Conservation (phyloP, 2,329 filamentous ascomycete species). For the Fusarium virguliforme region DNA sequence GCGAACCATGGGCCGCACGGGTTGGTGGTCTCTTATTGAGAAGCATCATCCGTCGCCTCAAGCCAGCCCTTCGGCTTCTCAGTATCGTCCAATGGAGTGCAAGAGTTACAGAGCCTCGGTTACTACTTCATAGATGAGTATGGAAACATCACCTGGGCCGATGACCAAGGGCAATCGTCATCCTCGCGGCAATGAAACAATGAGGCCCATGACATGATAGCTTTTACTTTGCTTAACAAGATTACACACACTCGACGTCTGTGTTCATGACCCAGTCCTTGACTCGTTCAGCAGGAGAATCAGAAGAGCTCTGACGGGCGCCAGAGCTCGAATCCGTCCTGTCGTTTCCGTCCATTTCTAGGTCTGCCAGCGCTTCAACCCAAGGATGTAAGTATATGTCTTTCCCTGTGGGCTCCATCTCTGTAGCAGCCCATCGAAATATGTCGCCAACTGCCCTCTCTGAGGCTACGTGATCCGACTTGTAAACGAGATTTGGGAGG, state of each 20-base stretch:
- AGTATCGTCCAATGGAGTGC: too few relatives aligned
- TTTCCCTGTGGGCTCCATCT: slow-evolving; percentile 21
- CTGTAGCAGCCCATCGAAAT: slow-evolving; percentile 25
- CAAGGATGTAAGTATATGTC: slow-evolving; percentile 19
- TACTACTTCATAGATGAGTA: background rate
- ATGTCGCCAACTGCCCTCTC: slow-evolving; percentile 20
- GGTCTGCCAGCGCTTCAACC: slow-evolving; percentile 22
- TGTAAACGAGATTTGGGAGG: slow-evolving; percentile 4
- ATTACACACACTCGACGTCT: background rate
- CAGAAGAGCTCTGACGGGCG: background rate
- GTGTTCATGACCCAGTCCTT: slow-evolving; percentile 7
- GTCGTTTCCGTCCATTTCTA: slow-evolving; percentile 12
- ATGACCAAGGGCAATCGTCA: slow-evolving; percentile 1
- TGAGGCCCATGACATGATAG: background rate
- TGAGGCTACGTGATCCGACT: slow-evolving; percentile 13
- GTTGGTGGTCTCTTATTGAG: background rate
- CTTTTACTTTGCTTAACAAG: background rate
- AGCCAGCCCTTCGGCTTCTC: too few relatives aligned
- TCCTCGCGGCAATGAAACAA: background rate
- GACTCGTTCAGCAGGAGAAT: background rate
- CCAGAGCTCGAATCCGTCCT: slow-evolving; percentile 11
- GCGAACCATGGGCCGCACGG: background rate
- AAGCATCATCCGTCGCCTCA: too few relatives aligned
- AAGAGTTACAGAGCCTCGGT: too few relatives aligned
- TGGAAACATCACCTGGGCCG: background rate